phyloP scores from a whole-genome alignment of 352 stramenopile genomes.

The Globisporangium mamillatum region DNA sequence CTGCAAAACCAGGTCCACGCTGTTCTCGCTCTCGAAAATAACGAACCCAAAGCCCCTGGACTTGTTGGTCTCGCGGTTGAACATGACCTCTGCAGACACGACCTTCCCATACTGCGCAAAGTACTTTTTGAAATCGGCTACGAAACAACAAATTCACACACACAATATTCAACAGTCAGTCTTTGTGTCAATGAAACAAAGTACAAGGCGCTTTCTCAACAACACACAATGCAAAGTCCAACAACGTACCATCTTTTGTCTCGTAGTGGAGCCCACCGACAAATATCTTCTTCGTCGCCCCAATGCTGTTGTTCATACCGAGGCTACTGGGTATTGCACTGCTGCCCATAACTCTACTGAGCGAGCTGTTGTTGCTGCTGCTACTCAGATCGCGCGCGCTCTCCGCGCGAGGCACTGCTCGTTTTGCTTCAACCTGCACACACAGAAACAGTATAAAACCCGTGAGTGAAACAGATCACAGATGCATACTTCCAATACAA shows the following conservation, averaged over 20 bases:
- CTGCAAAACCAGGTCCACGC: conserved; percentile 84
- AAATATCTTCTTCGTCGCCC: conserved; percentile 91
- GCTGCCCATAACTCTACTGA: conserved; percentile 49
- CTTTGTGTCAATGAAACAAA: background rate
- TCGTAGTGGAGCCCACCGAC: conserved; percentile 92
- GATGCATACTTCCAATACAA: too few relatives aligned
- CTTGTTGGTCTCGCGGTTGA: conserved; percentile 95
- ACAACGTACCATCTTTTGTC: conserved; percentile 86
- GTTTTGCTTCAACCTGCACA: conserved; percentile 88
- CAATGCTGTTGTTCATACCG: conserved; percentile 42
- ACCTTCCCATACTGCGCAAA: conserved; percentile 93
- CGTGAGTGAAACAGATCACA: conserved; percentile 4
- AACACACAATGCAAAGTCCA: background rate
- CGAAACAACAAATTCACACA: background rate
- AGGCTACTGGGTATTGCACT: conserved; percentile 48
- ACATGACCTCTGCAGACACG: conserved; percentile 93
- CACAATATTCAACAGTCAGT: background rate
- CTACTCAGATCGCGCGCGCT: conserved; percentile 67
- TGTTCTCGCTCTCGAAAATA: conserved; percentile 89
- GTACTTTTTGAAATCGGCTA: conserved; percentile 90
- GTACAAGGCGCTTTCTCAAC: background rate
- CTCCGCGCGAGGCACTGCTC: conserved; percentile 86
- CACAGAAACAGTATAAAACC: background rate
- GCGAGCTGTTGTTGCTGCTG: conserved; percentile 36
- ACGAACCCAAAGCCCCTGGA: conserved; percentile 93